phyloP scores from a whole-genome alignment of 768 basidiomycete genomes.

The Panaeolus papilionaceus region DNA sequence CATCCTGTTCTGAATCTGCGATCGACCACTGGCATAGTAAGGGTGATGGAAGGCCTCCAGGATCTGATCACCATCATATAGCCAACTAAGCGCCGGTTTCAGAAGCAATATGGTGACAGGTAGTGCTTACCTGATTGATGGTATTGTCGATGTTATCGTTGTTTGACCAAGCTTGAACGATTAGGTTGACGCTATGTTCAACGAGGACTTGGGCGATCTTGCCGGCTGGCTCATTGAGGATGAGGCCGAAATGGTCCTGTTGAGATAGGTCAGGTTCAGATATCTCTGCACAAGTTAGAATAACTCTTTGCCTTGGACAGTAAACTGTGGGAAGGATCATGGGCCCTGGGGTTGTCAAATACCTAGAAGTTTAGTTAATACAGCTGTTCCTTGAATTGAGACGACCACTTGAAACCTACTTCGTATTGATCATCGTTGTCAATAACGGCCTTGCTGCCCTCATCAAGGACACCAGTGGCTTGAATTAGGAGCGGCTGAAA shows the following conservation, averaged over 20 bases:
- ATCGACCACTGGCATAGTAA: constrained; percentile 61
- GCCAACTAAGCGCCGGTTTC: not conserved
- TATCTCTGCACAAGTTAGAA: not conserved
- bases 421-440: constrained; percentile 73
- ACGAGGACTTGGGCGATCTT: constrained; percentile 75
- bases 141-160: constrained; percentile 49
- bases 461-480: constrained; percentile 59
- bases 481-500: constrained; percentile 65
- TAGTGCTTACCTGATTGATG: constrained; percentile 47
- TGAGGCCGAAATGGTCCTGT: constrained; percentile 74
- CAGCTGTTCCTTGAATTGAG: not conserved
- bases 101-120: not conserved
- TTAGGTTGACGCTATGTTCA: constrained; percentile 61
- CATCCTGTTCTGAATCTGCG: constrained; percentile 65
- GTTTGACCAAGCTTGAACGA: constrained; percentile 65
- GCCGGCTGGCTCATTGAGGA: constrained; percentile 78
- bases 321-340: constrained; percentile 77
- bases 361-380: constrained; percentile 44
- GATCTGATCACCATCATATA: constrained; percentile 38
- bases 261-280: constrained; percentile 2
- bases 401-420: constrained; percentile 32
- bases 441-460: constrained; percentile 73
- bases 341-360: constrained; percentile 69
- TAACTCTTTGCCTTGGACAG: constrained; percentile 60
- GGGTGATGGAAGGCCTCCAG: constrained; percentile 76